Percentiles rank a stretch among this genome's conserved stretches.
These are phyloP conservation scores for Nasturtium officinale DNA, from an alignment of 345 rosid genomes.

Conservation along the genomic window DNA sequence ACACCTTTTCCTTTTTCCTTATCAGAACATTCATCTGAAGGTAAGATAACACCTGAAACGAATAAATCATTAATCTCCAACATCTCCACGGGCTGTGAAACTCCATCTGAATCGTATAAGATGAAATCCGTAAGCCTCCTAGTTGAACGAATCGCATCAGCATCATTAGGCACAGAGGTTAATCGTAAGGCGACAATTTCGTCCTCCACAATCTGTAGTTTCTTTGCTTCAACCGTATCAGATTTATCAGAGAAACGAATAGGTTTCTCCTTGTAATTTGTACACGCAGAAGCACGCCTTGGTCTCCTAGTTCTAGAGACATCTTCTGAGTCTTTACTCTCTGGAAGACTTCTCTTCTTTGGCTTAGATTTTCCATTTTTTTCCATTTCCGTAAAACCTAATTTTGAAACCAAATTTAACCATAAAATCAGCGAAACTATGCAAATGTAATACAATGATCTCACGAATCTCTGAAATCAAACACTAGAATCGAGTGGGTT, in stretches of 20 bases:
- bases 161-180: no score
- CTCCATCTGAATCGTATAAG: slow-evolving; percentile 35
- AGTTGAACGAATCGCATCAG: no score
- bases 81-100: slow-evolving; percentile 55
- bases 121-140: no score
- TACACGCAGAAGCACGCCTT: no score
- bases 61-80: slow-evolving; percentile 54
- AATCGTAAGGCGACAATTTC: no score
- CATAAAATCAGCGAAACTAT: not conserved
- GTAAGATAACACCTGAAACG: slow-evolving; percentile 56
- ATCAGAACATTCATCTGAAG: slow-evolving; percentile 46
- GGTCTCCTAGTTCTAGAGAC: not conserved
- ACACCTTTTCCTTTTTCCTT: slow-evolving; percentile 49
- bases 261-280: no score
- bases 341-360: slow-evolving; percentile 40
- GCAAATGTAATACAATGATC: not conserved
- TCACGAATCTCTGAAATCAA: not conserved
- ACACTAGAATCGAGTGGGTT: not conserved
- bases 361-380: slow-evolving; percentile 13
- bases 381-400: slow-evolving; percentile 4
- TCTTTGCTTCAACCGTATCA: no score
- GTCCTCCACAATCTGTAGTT: no score
- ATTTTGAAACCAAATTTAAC: not conserved
- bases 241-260: no score
- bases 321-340: slow-evolving; percentile 23